These are phyloP conservation scores for Phytophthora kernoviae DNA, from an alignment of 352 stramenopile species.

Conservation along the genomic window DNA sequence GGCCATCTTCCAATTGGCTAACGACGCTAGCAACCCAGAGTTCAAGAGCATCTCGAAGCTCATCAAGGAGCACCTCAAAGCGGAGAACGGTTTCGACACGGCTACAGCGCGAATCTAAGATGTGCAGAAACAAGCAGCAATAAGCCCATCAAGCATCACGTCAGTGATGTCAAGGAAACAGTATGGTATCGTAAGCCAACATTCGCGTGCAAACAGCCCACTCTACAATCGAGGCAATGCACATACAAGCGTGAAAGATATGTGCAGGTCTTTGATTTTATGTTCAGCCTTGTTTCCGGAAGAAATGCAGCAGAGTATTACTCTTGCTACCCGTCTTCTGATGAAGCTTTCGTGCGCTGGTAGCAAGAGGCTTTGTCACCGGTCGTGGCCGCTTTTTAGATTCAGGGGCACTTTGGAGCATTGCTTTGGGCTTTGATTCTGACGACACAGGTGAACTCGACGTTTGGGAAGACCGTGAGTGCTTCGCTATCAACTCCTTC, in stretches of 20 bases:
- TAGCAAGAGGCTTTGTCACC: conserved; percentile 13
- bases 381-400: conserved; percentile 31
- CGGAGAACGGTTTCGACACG: conserved; percentile 61
- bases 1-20: conserved; percentile 95
- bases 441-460: conserved; percentile 6
- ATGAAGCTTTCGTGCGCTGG: conserved; percentile 15
- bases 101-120: conserved; percentile 3
- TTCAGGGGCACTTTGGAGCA: conserved; percentile 20
- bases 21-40: conserved; percentile 89
- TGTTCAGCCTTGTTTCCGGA: conserved; percentile 30
- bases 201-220: not conserved
- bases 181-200: not conserved
- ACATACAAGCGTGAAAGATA: conserved; percentile 9
- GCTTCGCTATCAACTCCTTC: conserved; percentile 41
- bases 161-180: not conserved
- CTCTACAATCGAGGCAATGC: not conserved
- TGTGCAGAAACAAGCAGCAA: not conserved
- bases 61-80: conserved; percentile 93
- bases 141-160: not conserved
- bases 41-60: conserved; percentile 95
- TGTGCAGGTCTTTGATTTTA: conserved; percentile 13
- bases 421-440: conserved; percentile 3
- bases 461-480: conserved; percentile 19
- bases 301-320: conserved; percentile 53
- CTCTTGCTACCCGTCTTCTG: conserved; percentile 18